Evolutionary conservation across 257 asterid genomes (phyloP).

Genomic region (Galeopsis tetrahit): DNA sequence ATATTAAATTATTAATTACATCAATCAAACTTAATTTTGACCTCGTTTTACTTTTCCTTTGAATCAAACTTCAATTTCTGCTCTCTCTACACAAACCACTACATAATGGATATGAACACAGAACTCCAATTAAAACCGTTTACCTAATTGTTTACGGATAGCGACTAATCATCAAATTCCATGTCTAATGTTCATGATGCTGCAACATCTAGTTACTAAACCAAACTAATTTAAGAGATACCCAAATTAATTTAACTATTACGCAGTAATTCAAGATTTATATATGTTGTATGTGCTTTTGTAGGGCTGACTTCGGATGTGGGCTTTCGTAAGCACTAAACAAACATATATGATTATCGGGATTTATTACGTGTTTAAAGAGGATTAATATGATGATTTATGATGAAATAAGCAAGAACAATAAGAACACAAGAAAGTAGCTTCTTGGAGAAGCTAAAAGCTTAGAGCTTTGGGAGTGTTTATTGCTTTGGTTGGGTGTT

Average conservation of each 20-base stretch:
- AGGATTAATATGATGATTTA: too few species aligned
- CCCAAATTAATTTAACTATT: not conserved
- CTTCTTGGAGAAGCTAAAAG: too few species aligned
- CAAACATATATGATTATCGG: too few species aligned
- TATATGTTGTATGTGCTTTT: too few species aligned
- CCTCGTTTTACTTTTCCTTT: not conserved
- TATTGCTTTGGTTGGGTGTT: too few species aligned
- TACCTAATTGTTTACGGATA: not conserved
- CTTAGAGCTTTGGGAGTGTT: too few species aligned
- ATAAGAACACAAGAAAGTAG: too few species aligned
- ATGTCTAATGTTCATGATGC: not conserved
- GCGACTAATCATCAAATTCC: not conserved
- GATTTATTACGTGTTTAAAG: too few species aligned
- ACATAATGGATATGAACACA: not conserved
- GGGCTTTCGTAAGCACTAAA: too few species aligned
- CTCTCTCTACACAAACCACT: not conserved
- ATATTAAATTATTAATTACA: not conserved
- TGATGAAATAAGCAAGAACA: too few species aligned
- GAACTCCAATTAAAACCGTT: not conserved
- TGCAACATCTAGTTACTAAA: not conserved
- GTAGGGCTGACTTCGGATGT: too few species aligned
- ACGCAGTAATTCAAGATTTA: not conserved
- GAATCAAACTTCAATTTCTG: not conserved
- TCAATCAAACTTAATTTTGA: not conserved
- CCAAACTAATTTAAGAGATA: not conserved